phyloP scores from a whole-genome alignment of 2,329 filamentous ascomycete genomes.

The Trichoderma sp. region DNA sequence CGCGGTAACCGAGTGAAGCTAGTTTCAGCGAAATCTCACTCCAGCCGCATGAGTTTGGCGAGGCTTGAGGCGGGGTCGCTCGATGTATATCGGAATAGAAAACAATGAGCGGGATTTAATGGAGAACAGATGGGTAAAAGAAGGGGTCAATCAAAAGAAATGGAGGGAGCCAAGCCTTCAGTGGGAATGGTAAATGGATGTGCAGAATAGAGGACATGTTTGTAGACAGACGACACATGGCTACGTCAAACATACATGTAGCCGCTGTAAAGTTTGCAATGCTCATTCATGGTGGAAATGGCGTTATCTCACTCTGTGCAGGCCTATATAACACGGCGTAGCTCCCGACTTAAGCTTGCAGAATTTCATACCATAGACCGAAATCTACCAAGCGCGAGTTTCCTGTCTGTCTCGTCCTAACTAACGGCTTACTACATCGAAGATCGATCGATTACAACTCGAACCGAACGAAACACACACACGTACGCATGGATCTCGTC shows the following conservation, averaged over 20 bases:
- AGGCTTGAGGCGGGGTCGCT: conserved; percentile 6
- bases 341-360: not conserved
- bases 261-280: not conserved
- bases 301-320: not conserved
- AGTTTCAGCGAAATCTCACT: not conserved
- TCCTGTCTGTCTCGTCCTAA: not conserved
- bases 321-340: not conserved
- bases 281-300: not conserved
- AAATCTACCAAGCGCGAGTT: not conserved
- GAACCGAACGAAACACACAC: not conserved
- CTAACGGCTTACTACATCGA: not conserved
- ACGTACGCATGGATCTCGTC: not conserved
- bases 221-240: not conserved
- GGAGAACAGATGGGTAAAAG: not conserved
- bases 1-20: not conserved
- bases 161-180: not conserved
- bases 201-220: not conserved
- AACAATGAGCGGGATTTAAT: not conserved
- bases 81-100: not conserved
- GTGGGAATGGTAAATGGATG: not conserved
- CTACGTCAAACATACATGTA: not conserved
- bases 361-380: not conserved
- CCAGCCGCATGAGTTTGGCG: not conserved
- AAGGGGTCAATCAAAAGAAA: not conserved
- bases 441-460: not conserved